These are phyloP conservation scores for Trichosanthes truncata DNA, from an alignment of 306 rosid species.

Conservation along the genomic window DNA sequence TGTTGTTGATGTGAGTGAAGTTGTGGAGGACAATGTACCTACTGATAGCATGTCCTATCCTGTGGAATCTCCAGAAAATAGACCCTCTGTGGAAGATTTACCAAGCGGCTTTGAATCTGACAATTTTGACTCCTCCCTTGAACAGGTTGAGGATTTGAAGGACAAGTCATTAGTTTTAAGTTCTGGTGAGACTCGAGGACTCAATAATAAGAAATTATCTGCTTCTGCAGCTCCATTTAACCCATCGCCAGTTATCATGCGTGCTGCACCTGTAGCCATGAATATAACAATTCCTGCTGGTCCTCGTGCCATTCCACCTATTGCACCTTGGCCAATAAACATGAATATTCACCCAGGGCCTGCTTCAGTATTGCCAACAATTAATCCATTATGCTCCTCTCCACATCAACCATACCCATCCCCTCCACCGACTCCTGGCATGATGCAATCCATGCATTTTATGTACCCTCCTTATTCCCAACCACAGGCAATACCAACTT, in stretches of 20 bases:
- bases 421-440: constrained; percentile 86
- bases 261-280: constrained; percentile 61
- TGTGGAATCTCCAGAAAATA: constrained; percentile 29
- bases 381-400: constrained; percentile 69
- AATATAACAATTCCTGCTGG: constrained; percentile 58
- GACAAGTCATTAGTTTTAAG: constrained; percentile 25
- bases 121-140: constrained; percentile 27
- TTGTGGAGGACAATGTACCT: constrained; percentile 24
- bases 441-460: constrained; percentile 84
- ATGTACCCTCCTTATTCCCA: constrained; percentile 71
- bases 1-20: constrained; percentile 31
- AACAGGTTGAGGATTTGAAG: constrained; percentile 42
- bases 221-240: constrained; percentile 97
- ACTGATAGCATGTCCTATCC: constrained; percentile 25
- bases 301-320: constrained; percentile 46
- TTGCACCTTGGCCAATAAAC: constrained; percentile 81
- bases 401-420: constrained; percentile 87
- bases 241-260: constrained; percentile 62
- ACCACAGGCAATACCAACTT: constrained; percentile 52
- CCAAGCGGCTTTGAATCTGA: constrained; percentile 38
- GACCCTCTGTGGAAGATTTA: constrained; percentile 30
- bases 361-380: constrained; percentile 39
- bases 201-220: constrained; percentile 60
- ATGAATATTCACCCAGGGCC: constrained; percentile 81
- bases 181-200: constrained; percentile 37